Percentiles rank a stretch among this genome's conserved stretches.
Conservation (phyloP, 2,329 filamentous ascomycete genomes). For the Exutisphaerella laricina region DNA sequence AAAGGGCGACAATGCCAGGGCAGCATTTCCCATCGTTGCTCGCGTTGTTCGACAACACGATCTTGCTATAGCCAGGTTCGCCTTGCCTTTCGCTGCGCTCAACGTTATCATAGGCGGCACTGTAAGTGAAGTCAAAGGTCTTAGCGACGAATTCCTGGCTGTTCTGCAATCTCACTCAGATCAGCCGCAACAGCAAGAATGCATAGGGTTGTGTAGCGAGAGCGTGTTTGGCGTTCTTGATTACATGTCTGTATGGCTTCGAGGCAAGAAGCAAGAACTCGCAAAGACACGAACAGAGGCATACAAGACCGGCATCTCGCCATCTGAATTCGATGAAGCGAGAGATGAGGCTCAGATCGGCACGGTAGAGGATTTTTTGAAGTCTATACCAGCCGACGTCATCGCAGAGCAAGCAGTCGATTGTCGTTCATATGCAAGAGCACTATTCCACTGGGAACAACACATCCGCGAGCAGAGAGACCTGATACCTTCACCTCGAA, state of each 20-base stretch:
- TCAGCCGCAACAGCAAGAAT: slow-evolving; percentile 58
- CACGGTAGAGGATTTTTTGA: slow-evolving; percentile 67
- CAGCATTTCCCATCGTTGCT: slow-evolving; percentile 75
- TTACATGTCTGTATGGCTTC: slow-evolving; percentile 85
- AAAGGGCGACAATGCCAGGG: slow-evolving; percentile 65
- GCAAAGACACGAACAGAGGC: slow-evolving; percentile 38
- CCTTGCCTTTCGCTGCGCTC: slow-evolving; percentile 80
- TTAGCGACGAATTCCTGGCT: slow-evolving; percentile 66
- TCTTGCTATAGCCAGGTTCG: slow-evolving; percentile 75
- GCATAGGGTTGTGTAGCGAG: slow-evolving; percentile 82
- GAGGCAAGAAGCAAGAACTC: slow-evolving; percentile 60
- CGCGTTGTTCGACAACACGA: slow-evolving; percentile 83
- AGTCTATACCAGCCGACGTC: slow-evolving; percentile 63
- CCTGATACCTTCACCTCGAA: slow-evolving; percentile 37
- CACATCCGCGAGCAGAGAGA: slow-evolving; percentile 60
- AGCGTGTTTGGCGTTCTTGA: slow-evolving; percentile 86
- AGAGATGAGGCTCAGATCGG: slow-evolving; percentile 50
- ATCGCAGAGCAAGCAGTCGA: slow-evolving; percentile 82
- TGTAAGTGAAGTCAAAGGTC: slow-evolving; percentile 56
- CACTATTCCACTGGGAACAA: slow-evolving; percentile 91
- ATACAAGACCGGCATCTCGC: slow-evolving; percentile 40
- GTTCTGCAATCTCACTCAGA: slow-evolving; percentile 63
- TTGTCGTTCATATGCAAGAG: slow-evolving; percentile 86
- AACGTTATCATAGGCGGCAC: slow-evolving; percentile 74
- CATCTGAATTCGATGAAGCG: slow-evolving; percentile 48